Evolutionary conservation across 2,329 filamentous ascomycete genomes (phyloP), one percentile per base, ranked within the genome.

Genomic region (Aspergillus brunneoviolaceus): DNA sequence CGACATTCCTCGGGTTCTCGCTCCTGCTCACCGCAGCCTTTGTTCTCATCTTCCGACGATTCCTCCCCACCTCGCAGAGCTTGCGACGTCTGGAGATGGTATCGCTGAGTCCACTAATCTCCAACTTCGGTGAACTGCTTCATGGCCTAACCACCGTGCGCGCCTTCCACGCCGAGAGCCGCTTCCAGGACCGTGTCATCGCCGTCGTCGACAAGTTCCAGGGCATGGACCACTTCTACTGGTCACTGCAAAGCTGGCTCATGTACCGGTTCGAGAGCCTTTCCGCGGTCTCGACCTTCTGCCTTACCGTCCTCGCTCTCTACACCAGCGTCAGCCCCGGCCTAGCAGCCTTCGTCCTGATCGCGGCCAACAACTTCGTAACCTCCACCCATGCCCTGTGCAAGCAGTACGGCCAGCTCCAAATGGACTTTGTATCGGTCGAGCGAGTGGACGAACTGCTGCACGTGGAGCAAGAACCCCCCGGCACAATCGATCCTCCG

Each of bases 141-240:
- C 90, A 96, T 61, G 93, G 93, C 0, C 79, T 97, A 9, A 92
- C 90, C 0, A 96, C 93, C 0, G 92, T 97, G 23, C 86, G 91
- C 49, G 92, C 93, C 0, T 94, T 96, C 72, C 86, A 84, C 52
- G 91, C 89, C 0, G 89, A 96, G 67, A 79, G 84, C 4, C 87
- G 89, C 55, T 96, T 96, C 70, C 91, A 96, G 70, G 84, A 87
- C 63, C 85, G 88, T 54, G 91, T 96, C 55, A 88, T 97, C 35
- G 80, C 83, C 2, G 92, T 92, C 0, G 92, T 92, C 0, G 92
- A 96, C 70, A 87, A 87, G 19, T 96, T 96, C 71, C 93, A 96
- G 73, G 92, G 92, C 72, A 95, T 96, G 84, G 93, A 97, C 69
- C 93, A 97, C 73, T 96, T 96, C 77, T 96, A 96, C 77, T 96